Evolutionary conservation across 2,329 filamentous ascomycete species (phyloP).

Genomic region (Aspergillus vadensis): DNA sequence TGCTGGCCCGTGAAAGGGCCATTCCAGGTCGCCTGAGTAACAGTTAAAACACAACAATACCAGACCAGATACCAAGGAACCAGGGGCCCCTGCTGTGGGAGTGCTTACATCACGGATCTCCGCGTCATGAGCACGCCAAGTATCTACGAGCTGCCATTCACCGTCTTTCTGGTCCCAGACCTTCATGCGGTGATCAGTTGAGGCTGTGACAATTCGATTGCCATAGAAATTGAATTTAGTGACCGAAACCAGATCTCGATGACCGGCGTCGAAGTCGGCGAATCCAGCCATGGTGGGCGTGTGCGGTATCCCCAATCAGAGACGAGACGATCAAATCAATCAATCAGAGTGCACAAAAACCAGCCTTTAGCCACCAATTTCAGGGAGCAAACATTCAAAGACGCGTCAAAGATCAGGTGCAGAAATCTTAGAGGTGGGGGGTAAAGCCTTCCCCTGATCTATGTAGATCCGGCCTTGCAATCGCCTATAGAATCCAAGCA

Average conservation of each 20-base stretch:
- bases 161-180: conserved; percentile 80
- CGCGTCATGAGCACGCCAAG: conserved; percentile 85
- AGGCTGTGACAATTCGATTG: conserved; percentile 86
- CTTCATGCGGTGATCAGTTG: conserved; percentile 88
- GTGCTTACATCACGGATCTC: conserved; percentile 79
- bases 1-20: conserved; percentile 86
- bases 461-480: conserved; percentile 1
- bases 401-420: neutral
- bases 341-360: conserved; percentile 3
- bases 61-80: conserved; percentile 7
- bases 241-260: conserved; percentile 71
- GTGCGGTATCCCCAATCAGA: conserved; percentile 4
- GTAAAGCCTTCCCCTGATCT: neutral
- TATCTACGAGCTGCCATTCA: conserved; percentile 79
- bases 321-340: neutral
- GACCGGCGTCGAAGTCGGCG: conserved; percentile 48
- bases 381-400: conserved; percentile 10
- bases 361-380: conserved; percentile 12
- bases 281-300: conserved; percentile 31
- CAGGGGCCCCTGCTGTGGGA: conserved; percentile 18
- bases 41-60: conserved; percentile 26
- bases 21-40: conserved; percentile 80
- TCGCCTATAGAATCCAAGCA: conserved; percentile 12
- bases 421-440: neutral
- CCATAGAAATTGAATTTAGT: conserved; percentile 91